Conservation (phyloP, 495 filamentous ascomycete genomes). For the Delitschia confertaspora region DNA sequence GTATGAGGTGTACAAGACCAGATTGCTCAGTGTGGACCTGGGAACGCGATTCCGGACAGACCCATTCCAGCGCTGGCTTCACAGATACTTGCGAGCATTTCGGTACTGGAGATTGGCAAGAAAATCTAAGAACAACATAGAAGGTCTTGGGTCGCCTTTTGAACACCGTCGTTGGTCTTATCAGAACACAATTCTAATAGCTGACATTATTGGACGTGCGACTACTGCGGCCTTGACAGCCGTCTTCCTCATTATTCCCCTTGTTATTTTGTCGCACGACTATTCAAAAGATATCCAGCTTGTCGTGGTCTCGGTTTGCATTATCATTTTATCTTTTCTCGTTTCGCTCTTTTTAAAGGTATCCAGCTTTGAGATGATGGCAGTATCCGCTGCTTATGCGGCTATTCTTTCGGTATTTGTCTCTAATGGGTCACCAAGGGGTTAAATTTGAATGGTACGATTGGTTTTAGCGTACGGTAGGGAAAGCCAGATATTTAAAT, state of each 20-base stretch:
- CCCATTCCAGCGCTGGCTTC: constrained; percentile 14
- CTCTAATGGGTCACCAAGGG: constrained; percentile 10
- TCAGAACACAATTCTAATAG: constrained; percentile 22
- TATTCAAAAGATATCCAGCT: constrained; percentile 10
- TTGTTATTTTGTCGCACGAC: constrained; percentile 24
- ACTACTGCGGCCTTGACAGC: constrained; percentile 17
- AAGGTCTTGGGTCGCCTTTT: not conserved
- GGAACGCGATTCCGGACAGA: constrained; percentile 13
- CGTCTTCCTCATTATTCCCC: constrained; percentile 20
- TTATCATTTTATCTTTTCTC: constrained; percentile 19
- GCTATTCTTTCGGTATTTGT: constrained; percentile 28
- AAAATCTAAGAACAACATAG: not conserved
- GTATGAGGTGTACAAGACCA: constrained; percentile 23
- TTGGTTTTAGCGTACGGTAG: not conserved
- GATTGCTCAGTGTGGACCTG: constrained; percentile 23
- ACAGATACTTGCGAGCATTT: constrained; percentile 17
- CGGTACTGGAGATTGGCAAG: constrained; percentile 14
- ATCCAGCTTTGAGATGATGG: constrained; percentile 30
- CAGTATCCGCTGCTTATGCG: constrained; percentile 30
- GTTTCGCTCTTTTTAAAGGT: constrained; percentile 26
- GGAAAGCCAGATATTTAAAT: not conserved
- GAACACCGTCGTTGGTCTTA: constrained; percentile 8
- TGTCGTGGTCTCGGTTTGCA: constrained; percentile 11
- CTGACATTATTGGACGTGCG: constrained; percentile 18
- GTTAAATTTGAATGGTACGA: not conserved